Percentiles rank a stretch among this genome's conserved stretches.
Evolutionary conservation across 75 land plant genomes (phyloP).

Genomic region (Cryptomeria japonica): DNA sequence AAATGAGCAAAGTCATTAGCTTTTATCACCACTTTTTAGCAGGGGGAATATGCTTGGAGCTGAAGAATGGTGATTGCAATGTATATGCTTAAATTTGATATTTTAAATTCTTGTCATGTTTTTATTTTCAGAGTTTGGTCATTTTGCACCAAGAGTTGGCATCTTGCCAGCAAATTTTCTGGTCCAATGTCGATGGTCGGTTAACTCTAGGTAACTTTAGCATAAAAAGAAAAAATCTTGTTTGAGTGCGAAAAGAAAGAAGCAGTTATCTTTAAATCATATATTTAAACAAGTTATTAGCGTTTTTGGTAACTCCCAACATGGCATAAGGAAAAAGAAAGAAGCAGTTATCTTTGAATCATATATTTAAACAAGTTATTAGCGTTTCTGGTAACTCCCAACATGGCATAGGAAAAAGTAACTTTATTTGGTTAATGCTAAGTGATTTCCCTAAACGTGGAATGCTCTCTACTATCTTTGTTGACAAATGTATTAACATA

Average conservation of each 20-base stretch:
- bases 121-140: neutral
- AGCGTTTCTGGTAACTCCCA: neutral
- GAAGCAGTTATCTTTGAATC: neutral
- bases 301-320: neutral
- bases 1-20: neutral
- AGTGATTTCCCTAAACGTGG: neutral
- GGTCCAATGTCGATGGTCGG: neutral
- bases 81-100: neutral
- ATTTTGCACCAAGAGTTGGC: neutral
- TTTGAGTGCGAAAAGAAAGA: too few relatives aligned
- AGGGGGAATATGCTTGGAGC: neutral
- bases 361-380: neutral
- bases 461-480: neutral
- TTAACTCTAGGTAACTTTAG: too few relatives aligned
- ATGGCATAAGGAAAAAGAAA: neutral
- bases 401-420: neutral
- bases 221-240: too few relatives aligned
- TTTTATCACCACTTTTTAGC: neutral
- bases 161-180: neutral
- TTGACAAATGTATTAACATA: too few relatives aligned
- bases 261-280: neutral
- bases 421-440: neutral
- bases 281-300: neutral
- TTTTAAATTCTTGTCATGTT: neutral
- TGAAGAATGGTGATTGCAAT: neutral